Evolutionary conservation across 2,329 filamentous ascomycete species (phyloP).

Genomic region (Fusarium bulbicola): DNA sequence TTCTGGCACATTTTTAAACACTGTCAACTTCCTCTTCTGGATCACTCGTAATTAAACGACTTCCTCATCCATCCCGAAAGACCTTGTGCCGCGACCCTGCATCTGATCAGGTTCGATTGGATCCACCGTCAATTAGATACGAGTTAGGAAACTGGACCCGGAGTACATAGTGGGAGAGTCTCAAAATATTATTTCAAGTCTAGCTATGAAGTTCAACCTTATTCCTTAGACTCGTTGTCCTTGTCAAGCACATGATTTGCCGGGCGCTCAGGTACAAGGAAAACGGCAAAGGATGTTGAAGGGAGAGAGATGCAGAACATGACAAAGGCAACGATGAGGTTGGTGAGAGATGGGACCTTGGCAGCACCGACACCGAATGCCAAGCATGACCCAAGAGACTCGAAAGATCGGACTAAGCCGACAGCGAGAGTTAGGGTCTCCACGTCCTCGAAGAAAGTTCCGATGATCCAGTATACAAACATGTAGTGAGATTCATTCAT

Average conservation of each 20-base stretch:
- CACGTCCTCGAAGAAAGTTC: conserved; percentile 60
- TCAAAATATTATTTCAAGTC: neutral
- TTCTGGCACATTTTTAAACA: accelerated
- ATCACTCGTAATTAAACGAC: accelerated
- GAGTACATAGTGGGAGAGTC: neutral
- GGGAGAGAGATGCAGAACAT: conserved; percentile 57
- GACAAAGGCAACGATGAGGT: conserved; percentile 57
- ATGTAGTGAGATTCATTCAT: conserved; percentile 63
- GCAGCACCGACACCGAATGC: conserved; percentile 59
- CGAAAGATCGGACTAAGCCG: conserved; percentile 58
- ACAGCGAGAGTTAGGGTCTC: conserved; percentile 60
- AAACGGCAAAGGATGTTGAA: conserved; percentile 47
- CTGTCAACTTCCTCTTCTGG: neutral
- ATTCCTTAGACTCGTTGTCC: conserved; percentile 6
- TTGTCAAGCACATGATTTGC: conserved; percentile 16
- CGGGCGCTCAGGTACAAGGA: conserved; percentile 49
- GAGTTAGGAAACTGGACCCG: accelerated
- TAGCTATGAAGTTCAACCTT: neutral
- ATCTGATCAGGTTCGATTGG: neutral
- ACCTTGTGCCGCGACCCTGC: neutral
- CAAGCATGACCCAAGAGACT: conserved; percentile 57
- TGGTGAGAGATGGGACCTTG: conserved; percentile 56
- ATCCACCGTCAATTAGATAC: neutral
- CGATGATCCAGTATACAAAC: conserved; percentile 62
- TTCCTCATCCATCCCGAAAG: neutral